Evolutionary conservation across 352 stramenopile genomes (phyloP).

Genomic region (Discostella stelligera): DNA sequence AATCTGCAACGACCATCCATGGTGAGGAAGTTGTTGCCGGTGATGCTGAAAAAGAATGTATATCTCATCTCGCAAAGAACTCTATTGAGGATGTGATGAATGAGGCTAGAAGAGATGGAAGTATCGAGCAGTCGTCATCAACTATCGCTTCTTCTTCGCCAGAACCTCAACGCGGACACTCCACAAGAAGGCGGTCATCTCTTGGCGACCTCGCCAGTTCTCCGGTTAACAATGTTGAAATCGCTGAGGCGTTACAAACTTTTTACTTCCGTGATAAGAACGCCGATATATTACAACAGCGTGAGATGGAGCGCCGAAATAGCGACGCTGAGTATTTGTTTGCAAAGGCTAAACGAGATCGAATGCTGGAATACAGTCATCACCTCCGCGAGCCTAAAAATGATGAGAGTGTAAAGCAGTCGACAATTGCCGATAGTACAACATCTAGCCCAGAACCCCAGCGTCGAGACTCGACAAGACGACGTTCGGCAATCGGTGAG

Average conservation of each 20-base stretch:
- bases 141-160: not conserved
- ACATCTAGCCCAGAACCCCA: constrained; percentile 11
- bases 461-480: not conserved
- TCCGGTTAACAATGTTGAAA: not conserved
- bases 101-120: not conserved
- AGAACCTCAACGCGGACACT: constrained; percentile 3
- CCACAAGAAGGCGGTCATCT: not conserved
- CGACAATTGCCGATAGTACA: constrained; percentile 14
- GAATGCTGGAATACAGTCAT: constrained; percentile 1
- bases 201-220: not conserved
- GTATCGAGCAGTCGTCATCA: not conserved
- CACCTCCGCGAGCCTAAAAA: constrained; percentile 4
- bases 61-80: not conserved
- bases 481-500: not conserved
- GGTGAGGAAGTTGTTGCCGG: not conserved
- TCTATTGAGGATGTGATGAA: not conserved
- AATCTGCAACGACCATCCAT: not conserved
- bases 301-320: not conserved
- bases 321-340: constrained; percentile 1
- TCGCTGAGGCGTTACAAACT: not conserved
- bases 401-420: constrained; percentile 26
- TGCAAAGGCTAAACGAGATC: not conserved
- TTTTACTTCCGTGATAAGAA: not conserved
- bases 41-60: constrained; percentile 3
- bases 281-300: not conserved